Evolutionary conservation across 208 protist species (phyloP).

Genomic region (Herpetomonas tarakana): DNA sequence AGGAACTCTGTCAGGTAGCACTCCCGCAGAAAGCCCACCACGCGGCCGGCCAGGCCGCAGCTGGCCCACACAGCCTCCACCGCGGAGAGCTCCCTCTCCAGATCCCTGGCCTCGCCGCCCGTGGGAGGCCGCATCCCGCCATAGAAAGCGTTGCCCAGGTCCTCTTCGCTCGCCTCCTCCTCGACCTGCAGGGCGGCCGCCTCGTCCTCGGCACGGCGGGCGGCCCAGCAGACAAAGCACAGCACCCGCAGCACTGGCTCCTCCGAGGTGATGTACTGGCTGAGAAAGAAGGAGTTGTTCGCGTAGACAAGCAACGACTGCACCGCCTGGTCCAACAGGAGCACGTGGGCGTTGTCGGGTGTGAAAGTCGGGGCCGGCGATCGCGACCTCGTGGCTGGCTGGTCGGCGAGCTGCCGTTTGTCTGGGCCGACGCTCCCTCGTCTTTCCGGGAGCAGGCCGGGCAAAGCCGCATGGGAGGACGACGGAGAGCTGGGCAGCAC

Average conservation of each 20-base stretch:
- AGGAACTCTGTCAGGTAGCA: slow-evolving; percentile 84
- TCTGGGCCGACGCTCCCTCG: neutral
- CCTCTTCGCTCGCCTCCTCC: slow-evolving; percentile 7
- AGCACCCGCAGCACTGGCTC: slow-evolving; percentile 47
- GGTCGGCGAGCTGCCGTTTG: neutral
- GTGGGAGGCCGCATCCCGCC: neutral
- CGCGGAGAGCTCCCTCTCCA: slow-evolving; percentile 50
- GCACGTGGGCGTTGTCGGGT: slow-evolving; percentile 32
- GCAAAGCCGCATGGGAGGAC: neutral
- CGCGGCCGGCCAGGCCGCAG: slow-evolving; percentile 43
- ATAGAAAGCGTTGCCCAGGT: neutral
- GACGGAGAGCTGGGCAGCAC: slow-evolving; percentile 6
- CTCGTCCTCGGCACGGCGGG: slow-evolving; percentile 43
- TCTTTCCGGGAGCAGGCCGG: neutral
- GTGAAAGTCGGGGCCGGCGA: slow-evolving; percentile 29
- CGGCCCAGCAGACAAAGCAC: slow-evolving; percentile 61
- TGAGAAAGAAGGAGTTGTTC: slow-evolving; percentile 63
- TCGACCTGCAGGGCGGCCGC: slow-evolving; percentile 10
- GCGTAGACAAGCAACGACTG: slow-evolving; percentile 78
- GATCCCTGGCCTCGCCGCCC: slow-evolving; percentile 19
- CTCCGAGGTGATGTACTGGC: slow-evolving; percentile 49
- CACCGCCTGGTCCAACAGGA: slow-evolving; percentile 61
- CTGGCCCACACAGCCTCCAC: slow-evolving; percentile 35
- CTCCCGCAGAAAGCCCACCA: slow-evolving; percentile 45
- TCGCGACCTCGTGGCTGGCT: neutral